phyloP scores from a whole-genome alignment of 768 basidiomycete species.

The Hygrocybe punicea region DNA sequence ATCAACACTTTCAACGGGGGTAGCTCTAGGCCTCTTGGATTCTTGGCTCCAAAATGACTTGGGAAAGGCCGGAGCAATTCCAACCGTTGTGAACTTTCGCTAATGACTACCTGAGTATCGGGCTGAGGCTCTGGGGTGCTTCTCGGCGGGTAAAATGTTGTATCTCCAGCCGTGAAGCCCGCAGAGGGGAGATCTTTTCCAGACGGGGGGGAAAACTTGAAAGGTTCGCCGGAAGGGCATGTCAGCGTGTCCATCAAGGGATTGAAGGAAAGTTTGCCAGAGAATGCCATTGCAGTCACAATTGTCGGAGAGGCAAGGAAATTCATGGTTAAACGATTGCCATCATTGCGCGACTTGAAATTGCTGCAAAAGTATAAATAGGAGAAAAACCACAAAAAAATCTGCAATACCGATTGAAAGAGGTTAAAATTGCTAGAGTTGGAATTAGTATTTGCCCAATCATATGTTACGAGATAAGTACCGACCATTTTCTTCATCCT shows the following conservation, averaged over 20 bases:
- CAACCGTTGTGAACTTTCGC: constrained; percentile 74
- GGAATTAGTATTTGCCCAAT: constrained; percentile 9
- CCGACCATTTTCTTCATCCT: constrained; percentile 87
- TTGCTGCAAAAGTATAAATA: constrained; percentile 21
- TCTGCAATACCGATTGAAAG: constrained; percentile 73
- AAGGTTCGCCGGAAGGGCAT: constrained; percentile 66
- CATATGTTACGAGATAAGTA: constrained; percentile 6
- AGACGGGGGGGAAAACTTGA: constrained; percentile 80
- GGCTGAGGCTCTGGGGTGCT: constrained; percentile 73
- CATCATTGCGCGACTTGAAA: constrained; percentile 92
- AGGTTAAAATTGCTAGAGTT: constrained; percentile 81
- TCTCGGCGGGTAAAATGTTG: constrained; percentile 74
- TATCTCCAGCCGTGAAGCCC: constrained; percentile 77
- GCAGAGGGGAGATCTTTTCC: constrained; percentile 80
- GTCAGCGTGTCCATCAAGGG: constrained; percentile 74
- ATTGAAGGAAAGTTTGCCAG: constrained; percentile 91
- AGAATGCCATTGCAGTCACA: constrained; percentile 97
- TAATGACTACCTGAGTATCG: constrained; percentile 73
- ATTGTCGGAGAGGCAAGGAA: constrained; percentile 96
- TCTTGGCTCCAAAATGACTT: constrained; percentile 63
- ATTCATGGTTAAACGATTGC: constrained; percentile 92
- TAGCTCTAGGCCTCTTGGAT: constrained; percentile 64
- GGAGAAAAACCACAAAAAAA: not conserved
- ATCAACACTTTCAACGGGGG: constrained; percentile 80
- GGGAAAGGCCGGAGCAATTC: constrained; percentile 84